Evolutionary conservation across 2,329 filamentous ascomycete genomes (phyloP), one percentile per base, ranked within the genome.

Genomic region (Cladophialophora chaetospira): DNA sequence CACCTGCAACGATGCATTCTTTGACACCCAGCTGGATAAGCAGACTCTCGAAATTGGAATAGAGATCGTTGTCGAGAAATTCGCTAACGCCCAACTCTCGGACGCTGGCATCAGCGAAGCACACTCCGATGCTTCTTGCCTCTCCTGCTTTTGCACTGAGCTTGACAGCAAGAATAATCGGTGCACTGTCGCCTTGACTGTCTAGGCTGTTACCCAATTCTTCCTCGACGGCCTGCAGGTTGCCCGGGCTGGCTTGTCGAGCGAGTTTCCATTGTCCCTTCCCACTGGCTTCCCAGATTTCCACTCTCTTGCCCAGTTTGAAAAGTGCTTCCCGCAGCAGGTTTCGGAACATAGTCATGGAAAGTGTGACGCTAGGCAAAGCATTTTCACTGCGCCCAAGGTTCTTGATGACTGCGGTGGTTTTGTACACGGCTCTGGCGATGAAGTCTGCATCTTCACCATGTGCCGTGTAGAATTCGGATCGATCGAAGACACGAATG

Each of bases 51-150:
- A 99, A 95, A 72, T 99, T 99, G 50, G 93, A 97, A 76, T 95
- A 99, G 8, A 97, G 80, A 70, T 99, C 94, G 69, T 97, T 99
- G 79, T 99, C 94, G n/a, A 96, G 83, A 64, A 99, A 99, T 70
- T 99, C 95, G 78, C 90, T 96, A 52, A 99, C 91, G 6, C 94
- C 94, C 2, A 99, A 82, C 76, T 99, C 94, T 49, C 94, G 83
- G 23, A 97, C 93, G 64, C 91, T 97, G 1, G 95, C 94, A 77
- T 99, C 94, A 5, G 94, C 95, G 70, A 99, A 99, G 74, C 94
- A 97, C 4, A 99, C 93, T 6, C 94, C 94, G 0, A 99, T 88
- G 63, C 83, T 89, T 43, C 94, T 83, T 4, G 88, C 89, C 71
- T 97, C 93, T 0, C 83, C 83, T 1, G 91, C 89, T 70, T 89